A percentile compares a stretch with the other conserved stretches of the same genome.
phyloP scores from a whole-genome alignment of 345 rosid species.

The sweet orange (Citrus sinensis) region DNA sequence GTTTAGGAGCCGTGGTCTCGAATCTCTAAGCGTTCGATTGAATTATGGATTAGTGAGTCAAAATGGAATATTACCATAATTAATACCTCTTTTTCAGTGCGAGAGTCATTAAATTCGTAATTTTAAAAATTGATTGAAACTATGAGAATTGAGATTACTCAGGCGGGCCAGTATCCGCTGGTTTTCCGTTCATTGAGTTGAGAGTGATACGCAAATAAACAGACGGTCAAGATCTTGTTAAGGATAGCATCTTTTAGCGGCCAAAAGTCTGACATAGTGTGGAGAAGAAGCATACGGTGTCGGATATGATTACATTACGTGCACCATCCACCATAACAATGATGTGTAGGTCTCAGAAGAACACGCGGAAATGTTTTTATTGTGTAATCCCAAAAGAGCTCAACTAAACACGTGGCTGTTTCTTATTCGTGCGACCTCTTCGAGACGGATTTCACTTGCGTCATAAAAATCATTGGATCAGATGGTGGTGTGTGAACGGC shows the following conservation, averaged over 20 bases:
- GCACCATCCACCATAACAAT: background rate
- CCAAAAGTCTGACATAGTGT: conserved; percentile 42
- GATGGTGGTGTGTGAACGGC: background rate
- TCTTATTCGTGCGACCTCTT: background rate
- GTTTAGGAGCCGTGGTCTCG: conserved; percentile 1
- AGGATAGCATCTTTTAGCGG: conserved; percentile 17
- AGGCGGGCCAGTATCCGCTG: background rate
- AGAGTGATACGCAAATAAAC: background rate
- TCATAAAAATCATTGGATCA: background rate
- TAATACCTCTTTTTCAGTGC: conserved; percentile 14
- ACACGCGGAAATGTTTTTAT: background rate
- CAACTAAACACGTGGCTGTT: background rate
- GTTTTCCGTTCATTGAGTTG: background rate
- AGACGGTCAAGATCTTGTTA: conserved; percentile 19
- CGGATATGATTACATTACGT: conserved; percentile 21
- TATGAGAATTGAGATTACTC: too few species aligned
- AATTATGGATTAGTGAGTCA: background rate
- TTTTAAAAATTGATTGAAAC: background rate
- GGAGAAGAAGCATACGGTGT: conserved; percentile 35
- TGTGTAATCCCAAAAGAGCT: too few species aligned
- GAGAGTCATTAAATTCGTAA: background rate
- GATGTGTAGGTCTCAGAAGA: background rate
- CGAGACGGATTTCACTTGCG: background rate
- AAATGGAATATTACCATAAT: background rate
- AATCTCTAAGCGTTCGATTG: background rate